Percentiles rank a stretch among this genome's conserved stretches.
Evolutionary conservation across 768 basidiomycete species (phyloP).

Genomic region (Hypsizygus marmoreus): DNA sequence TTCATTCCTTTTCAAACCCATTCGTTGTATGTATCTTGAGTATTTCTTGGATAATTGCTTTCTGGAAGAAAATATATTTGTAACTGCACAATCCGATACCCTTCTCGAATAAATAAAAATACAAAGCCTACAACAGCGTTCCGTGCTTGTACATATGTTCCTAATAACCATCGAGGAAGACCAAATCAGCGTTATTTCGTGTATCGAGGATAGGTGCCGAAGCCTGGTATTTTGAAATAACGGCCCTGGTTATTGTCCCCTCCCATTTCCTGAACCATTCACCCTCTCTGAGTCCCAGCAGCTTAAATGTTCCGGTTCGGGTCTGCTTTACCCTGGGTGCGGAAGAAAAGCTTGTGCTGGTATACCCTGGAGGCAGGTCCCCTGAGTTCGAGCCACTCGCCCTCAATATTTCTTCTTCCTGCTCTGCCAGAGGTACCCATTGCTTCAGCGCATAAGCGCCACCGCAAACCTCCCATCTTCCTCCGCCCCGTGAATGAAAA

Average conservation of each 20-base stretch:
- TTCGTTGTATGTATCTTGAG: slow-evolving; percentile 11
- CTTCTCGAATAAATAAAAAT: no score
- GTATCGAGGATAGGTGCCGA: slow-evolving; percentile 30
- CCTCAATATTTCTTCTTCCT: slow-evolving; percentile 5
- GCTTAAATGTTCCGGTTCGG: slow-evolving; percentile 36
- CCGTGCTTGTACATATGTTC: no score
- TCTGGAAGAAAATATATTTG: no score
- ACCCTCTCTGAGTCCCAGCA: slow-evolving; percentile 67
- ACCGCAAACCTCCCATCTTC: slow-evolving; percentile 75
- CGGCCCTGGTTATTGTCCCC: slow-evolving; percentile 61
- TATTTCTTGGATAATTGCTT: slow-evolving; percentile 7
- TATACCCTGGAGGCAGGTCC: slow-evolving; percentile 9
- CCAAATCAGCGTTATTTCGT: slow-evolving; percentile 8
- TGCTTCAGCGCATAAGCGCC: slow-evolving; percentile 74
- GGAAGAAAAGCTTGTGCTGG: slow-evolving; percentile 4
- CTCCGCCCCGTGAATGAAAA: slow-evolving; percentile 68
- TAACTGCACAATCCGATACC: no score
- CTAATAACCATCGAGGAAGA: slow-evolving; percentile 33
- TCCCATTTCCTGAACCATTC: slow-evolving; percentile 85
- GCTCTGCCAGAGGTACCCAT: slow-evolving; percentile 29
- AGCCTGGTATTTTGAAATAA: slow-evolving; percentile 46
- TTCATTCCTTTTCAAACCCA: slow-evolving; percentile 1
- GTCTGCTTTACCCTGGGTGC: slow-evolving; percentile 30
- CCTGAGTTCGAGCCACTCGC: neutral
- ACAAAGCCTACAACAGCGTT: no score